Evolutionary conservation across 2,329 filamentous ascomycete species (phyloP), one percentile per base, ranked within the genome.

Genomic region (Penicillium corylophilum): DNA sequence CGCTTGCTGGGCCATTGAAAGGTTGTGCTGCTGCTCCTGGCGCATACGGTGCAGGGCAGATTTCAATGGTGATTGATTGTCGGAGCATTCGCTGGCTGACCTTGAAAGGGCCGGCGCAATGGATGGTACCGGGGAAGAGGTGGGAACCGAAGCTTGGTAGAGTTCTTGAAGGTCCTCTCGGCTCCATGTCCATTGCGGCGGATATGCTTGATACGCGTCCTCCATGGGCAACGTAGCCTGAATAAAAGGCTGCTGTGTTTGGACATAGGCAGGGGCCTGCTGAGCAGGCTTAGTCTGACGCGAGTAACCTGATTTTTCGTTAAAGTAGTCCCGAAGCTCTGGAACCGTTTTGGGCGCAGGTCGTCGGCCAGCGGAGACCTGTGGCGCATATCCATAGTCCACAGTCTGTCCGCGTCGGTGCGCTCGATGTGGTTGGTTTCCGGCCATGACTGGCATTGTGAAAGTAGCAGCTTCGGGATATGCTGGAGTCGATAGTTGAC

Each of bases 371-470:
- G 56, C 23, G 28, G 53, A 33, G 28, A 47, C 28, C 41, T 76
- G 72, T 77, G 77, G 73, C 80, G 75, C 70, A 70, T 77, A 81
- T 75, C 84, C 78, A 60, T 83, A 88, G 76, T 95, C 90, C 65
- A 95, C 80, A 77, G 89, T 94, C 76, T 92, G 84, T 68, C 91
- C 92, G 72, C 90, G 83, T 74, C 90, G 86, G 76, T 95, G 89
- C 71, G 79, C 77, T 41, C 61, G 57, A 50, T 50, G 53, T 35
- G 56, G 63, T 72, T 73, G 71, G 77, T 78, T 72, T 75, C 71
- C 65, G 76, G 78, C 73, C 82, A 78, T 62, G 64, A 85, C 83
- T 81, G 85, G 88, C 35, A 36, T 42, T 33, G 24, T 35, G 38
- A 26, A 26, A 8, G 41, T 48, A 35, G 48, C 82, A 66, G 84